Conservation (phyloP, 768 basidiomycete genomes). For the Leucocoprinus birnbaumii region DNA sequence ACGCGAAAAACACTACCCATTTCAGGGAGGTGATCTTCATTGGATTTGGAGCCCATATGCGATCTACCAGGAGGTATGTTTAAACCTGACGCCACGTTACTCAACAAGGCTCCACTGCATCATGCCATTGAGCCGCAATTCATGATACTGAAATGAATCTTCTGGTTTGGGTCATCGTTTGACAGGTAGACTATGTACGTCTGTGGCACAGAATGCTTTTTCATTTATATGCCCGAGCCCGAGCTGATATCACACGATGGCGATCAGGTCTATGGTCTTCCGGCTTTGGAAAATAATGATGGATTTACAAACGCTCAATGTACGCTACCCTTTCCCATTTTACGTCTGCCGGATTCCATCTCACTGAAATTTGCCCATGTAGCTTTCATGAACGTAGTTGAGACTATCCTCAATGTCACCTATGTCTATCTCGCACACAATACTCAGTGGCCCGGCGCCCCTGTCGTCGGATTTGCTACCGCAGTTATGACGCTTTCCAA, state of each 20-base stretch:
- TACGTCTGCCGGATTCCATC: background rate
- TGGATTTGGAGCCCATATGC: constrained; percentile 91
- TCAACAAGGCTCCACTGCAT: constrained; percentile 8
- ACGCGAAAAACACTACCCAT: background rate
- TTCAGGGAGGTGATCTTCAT: constrained; percentile 78
- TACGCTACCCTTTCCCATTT: constrained; percentile 26
- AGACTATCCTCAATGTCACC: constrained; percentile 67
- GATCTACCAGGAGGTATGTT: constrained; percentile 64
- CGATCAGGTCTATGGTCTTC: constrained; percentile 67
- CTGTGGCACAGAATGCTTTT: background rate
- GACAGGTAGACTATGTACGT: constrained; percentile 34
- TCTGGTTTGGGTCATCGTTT: background rate
- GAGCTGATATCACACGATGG: background rate
- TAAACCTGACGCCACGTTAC: background rate
- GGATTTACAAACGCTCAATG: constrained; percentile 89
- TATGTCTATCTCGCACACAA: constrained; percentile 79
- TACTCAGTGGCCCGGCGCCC: constrained; percentile 57
- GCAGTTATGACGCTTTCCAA: constrained; percentile 82
- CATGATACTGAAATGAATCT: constrained; percentile 7
- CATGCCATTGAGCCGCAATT: constrained; percentile 5
- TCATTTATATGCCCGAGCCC: background rate
- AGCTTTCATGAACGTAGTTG: constrained; percentile 81
- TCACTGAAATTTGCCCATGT: constrained; percentile 1
- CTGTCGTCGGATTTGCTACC: constrained; percentile 70
- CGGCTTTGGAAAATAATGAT: constrained; percentile 57